phyloP scores from a whole-genome alignment of 1,284 basidiomycete genomes.

The Wallemia ichthyophaga region DNA sequence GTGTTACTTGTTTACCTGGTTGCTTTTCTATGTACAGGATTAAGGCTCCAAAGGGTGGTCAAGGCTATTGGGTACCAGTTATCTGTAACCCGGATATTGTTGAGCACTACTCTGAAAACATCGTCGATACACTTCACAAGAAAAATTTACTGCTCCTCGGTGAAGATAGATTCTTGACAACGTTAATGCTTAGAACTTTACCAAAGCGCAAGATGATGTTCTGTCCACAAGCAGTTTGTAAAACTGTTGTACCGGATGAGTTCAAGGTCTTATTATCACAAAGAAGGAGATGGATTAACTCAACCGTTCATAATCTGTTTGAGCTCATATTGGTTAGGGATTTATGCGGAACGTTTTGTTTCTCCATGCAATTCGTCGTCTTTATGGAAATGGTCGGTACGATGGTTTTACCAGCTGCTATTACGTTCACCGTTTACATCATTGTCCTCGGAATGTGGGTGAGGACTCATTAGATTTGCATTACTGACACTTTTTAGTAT shows the following conservation, averaged over 20 bases:
- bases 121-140: slow-evolving; percentile 81
- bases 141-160: slow-evolving; percentile 89
- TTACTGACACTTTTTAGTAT: slow-evolving; percentile 46
- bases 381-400: slow-evolving; percentile 97
- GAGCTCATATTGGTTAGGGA: slow-evolving; percentile 90
- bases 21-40: slow-evolving; percentile 99
- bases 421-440: slow-evolving; percentile 78
- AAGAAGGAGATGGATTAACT: slow-evolving; percentile 96
- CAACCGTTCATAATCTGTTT: slow-evolving; percentile 96
- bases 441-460: slow-evolving; percentile 95
- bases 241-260: slow-evolving; percentile 85
- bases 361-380: slow-evolving; percentile 92
- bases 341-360: slow-evolving; percentile 71
- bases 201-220: slow-evolving; percentile 99
- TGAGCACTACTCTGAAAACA: slow-evolving; percentile 79
- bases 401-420: slow-evolving; percentile 76
- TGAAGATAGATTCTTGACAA: slow-evolving; percentile 95
- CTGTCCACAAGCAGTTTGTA: slow-evolving; percentile 75
- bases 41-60: slow-evolving; percentile 59
- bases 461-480: too few relatives aligned
- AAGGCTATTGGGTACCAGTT: slow-evolving; percentile 91
- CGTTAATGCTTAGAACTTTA: slow-evolving; percentile 77
- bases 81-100: slow-evolving; percentile 93
- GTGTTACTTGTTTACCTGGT: slow-evolving; percentile 93
- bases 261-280: slow-evolving; percentile 82